Evolutionary conservation across 495 filamentous ascomycete species (phyloP).

Genomic region (Penicillium chermesinum): DNA sequence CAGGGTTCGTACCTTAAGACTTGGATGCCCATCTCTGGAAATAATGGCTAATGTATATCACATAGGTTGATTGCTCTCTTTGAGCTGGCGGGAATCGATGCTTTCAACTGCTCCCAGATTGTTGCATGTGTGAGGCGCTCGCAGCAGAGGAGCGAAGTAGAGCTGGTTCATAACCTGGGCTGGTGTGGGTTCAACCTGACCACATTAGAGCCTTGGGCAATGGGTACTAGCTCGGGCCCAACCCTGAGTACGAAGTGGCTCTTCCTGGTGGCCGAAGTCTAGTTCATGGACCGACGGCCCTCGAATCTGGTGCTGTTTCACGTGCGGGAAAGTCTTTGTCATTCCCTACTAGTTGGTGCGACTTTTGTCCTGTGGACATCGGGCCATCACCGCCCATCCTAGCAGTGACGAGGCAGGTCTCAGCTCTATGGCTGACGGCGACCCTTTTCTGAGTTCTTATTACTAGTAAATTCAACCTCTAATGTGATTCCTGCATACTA

Average conservation of each 20-base stretch:
- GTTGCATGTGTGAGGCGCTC: slow-evolving; percentile 74
- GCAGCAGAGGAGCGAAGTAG: slow-evolving; percentile 51
- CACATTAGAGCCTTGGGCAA: slow-evolving; percentile 67
- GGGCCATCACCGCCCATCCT: too few species aligned
- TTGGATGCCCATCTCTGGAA: background rate
- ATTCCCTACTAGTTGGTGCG: too few species aligned
- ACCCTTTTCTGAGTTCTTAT: too few species aligned
- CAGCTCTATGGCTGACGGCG: too few species aligned
- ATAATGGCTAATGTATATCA: slow-evolving; percentile 15
- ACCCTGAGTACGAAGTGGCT: slow-evolving; percentile 68
- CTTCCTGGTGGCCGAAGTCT: slow-evolving; percentile 81
- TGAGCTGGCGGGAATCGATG: slow-evolving; percentile 67
- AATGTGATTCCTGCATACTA: background rate
- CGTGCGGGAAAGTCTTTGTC: too few species aligned
- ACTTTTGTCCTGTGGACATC: too few species aligned
- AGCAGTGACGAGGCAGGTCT: too few species aligned
- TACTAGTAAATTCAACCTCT: slow-evolving; percentile 34
- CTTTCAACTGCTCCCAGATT: slow-evolving; percentile 68
- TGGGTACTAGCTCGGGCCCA: slow-evolving; percentile 43
- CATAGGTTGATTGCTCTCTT: slow-evolving; percentile 81
- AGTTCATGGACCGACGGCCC: too few species aligned
- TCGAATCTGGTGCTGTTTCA: too few species aligned
- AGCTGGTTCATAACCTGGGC: slow-evolving; percentile 71
- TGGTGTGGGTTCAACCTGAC: slow-evolving; percentile 89
- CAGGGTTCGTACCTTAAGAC: slow-evolving; percentile 57